Evolutionary conservation across 768 basidiomycete species (phyloP).

Genomic region (Pisolithus albus): DNA sequence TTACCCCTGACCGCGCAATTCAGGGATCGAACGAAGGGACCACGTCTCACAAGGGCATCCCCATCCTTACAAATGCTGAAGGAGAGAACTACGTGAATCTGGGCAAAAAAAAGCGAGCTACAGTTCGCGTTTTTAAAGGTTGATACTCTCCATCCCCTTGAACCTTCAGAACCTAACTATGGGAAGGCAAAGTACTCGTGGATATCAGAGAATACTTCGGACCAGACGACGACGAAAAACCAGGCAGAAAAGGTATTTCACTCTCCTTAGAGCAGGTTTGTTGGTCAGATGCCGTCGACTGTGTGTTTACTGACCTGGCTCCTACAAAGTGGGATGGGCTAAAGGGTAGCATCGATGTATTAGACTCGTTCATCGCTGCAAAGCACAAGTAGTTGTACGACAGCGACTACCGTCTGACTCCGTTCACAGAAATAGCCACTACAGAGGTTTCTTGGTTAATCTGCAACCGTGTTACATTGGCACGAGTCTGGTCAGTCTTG

Average conservation of each 20-base stretch:
- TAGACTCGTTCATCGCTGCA: constrained; percentile 46
- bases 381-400: constrained; percentile 14
- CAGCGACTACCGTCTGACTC: not conserved
- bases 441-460: not conserved
- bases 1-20: constrained; percentile 11
- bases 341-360: constrained; percentile 34
- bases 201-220: constrained; percentile 76
- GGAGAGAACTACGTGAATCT: constrained; percentile 52
- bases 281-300: not conserved
- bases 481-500: constrained; percentile 42
- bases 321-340: constrained; percentile 49
- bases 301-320: not conserved
- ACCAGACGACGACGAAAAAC: constrained; percentile 54
- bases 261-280: constrained; percentile 58
- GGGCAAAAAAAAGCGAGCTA: constrained; percentile 65
- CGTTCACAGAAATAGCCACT: not conserved
- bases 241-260: constrained; percentile 78
- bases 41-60: constrained; percentile 2
- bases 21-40: constrained; percentile 11
- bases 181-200: constrained; percentile 44
- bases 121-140: constrained; percentile 48
- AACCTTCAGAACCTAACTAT: constrained; percentile 6
- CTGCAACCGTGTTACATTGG: constrained; percentile 21
- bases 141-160: not conserved
- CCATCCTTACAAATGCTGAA: constrained; percentile 15